Evolutionary conservation across 202 grass and related monocot genomes (phyloP).

Genomic region (Musa balbisiana): DNA sequence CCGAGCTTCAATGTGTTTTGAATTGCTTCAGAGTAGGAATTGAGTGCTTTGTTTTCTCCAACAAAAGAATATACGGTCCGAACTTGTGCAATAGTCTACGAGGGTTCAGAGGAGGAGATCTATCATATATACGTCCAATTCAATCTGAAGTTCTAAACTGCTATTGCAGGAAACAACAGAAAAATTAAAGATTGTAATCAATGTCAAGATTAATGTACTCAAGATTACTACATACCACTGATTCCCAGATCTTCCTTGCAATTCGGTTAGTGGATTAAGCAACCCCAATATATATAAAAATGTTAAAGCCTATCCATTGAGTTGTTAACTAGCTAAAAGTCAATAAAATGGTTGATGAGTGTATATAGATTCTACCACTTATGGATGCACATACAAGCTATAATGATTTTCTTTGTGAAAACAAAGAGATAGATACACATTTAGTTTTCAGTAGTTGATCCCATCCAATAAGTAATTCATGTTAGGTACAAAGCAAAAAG

Average conservation of each 20-base stretch:
- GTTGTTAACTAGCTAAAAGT: background rate
- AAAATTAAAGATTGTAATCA: background rate
- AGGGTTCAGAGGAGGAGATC: background rate
- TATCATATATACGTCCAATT: background rate
- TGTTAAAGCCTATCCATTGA: background rate
- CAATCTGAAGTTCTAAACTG: background rate
- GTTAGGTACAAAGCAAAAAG: too few species aligned
- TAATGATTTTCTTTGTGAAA: too few species aligned
- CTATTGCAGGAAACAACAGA: background rate
- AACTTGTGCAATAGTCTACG: conserved; percentile 91
- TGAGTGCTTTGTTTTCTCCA: conserved; percentile 89
- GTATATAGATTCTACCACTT: too few species aligned
- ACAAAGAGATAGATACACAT: too few species aligned
- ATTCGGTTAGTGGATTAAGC: too few species aligned
- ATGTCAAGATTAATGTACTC: background rate
- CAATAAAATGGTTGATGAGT: background rate
- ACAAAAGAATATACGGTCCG: conserved; percentile 96
- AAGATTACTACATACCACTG: too few species aligned
- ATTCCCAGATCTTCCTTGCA: too few species aligned
- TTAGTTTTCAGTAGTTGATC: too few species aligned
- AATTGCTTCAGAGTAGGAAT: conserved; percentile 92
- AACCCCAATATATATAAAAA: too few species aligned
- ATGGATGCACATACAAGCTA: too few species aligned
- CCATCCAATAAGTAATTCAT: too few species aligned
- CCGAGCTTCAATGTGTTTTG: conserved; percentile 92